Evolutionary conservation across 208 protist species (phyloP).

Genomic region (Acanthamoeba castellanii): DNA sequence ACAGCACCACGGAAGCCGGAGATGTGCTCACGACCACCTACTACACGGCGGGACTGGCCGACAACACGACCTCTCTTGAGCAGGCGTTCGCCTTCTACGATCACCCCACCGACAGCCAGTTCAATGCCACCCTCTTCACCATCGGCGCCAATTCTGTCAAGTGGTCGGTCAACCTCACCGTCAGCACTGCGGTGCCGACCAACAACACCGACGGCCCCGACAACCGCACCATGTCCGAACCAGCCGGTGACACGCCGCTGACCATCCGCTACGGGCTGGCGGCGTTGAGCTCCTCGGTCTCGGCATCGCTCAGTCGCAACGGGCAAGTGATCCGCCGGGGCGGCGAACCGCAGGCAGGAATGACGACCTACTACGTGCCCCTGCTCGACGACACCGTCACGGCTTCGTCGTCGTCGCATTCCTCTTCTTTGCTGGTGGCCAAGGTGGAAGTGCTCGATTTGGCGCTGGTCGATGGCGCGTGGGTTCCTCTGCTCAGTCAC

Average conservation of each 20-base stretch:
- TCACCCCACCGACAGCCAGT: not conserved
- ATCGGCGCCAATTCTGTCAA: not conserved
- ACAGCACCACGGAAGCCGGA: too few relatives aligned
- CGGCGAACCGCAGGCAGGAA: not conserved
- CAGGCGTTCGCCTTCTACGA: not conserved
- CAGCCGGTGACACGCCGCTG: not conserved
- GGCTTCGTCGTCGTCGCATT: not conserved
- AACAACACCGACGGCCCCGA: not conserved
- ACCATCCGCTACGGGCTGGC: too few relatives aligned
- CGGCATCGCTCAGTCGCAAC: too few relatives aligned
- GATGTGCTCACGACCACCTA: too few relatives aligned
- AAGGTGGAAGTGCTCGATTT: not conserved
- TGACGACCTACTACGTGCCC: not conserved
- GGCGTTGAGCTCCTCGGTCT: too few relatives aligned
- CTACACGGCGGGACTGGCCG: not conserved
- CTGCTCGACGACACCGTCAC: too few relatives aligned
- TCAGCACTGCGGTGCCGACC: too few relatives aligned
- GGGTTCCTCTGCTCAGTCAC: not conserved
- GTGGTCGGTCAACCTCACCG: constrained; percentile 21
- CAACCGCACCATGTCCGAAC: not conserved
- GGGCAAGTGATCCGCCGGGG: too few relatives aligned
- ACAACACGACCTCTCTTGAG: not conserved
- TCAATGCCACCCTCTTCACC: not conserved
- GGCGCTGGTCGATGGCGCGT: not conserved
- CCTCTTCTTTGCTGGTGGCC: too few relatives aligned